Base-by-base conservation (phyloP, 768 basidiomycete genomes). In the Krasilnikovozyma curviuscula region DNA sequence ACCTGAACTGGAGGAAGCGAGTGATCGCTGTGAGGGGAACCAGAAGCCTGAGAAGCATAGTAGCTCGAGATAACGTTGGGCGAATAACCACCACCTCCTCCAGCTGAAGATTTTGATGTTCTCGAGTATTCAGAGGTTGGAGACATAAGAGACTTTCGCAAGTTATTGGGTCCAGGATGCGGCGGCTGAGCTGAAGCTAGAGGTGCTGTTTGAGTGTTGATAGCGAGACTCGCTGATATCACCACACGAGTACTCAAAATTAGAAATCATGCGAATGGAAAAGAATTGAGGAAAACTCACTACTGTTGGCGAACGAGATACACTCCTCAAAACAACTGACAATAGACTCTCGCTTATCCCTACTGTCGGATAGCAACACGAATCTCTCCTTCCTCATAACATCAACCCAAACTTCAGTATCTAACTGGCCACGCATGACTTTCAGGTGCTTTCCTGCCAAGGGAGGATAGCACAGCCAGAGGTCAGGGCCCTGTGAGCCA, bases 391-490 rank as follows among this genome's bases (percentile, higher is more conserved):
- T 91, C 53, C 76, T 70, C 79, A 98, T 78, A 54, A 98, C 75
- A 34, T 74, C 73, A 6, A 97, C 70, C 46, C 80, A 75, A 33
- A 97, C 56, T 7, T 73, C 73, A 56, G 75, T 78, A 24, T 77
- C 84, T 89, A 57, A 30, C 28, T 45, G 41, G 52, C 83, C 69
- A 54, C 77, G 77, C 8, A 68, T 68, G 3, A 83, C 78, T 50
- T 73, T 72, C 46, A 98, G 69, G 57, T 93, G 88, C 61, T 91
- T 95, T 5, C 88, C 91, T 12, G 93, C 80, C 29, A 98, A 68
- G 5, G 93, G 93, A 16, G 93, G 93, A 68, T 93, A 98, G 55
- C 79, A 76, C 39, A 98, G 69, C 76, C 78, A 83, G 78, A 91
- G 81, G 59, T 93, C 85, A 5, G 78, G 71, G 55, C 62, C 57